phyloP scores from a whole-genome alignment of 192 early-diverging fungal species.

The Coemansia sp. region DNA sequence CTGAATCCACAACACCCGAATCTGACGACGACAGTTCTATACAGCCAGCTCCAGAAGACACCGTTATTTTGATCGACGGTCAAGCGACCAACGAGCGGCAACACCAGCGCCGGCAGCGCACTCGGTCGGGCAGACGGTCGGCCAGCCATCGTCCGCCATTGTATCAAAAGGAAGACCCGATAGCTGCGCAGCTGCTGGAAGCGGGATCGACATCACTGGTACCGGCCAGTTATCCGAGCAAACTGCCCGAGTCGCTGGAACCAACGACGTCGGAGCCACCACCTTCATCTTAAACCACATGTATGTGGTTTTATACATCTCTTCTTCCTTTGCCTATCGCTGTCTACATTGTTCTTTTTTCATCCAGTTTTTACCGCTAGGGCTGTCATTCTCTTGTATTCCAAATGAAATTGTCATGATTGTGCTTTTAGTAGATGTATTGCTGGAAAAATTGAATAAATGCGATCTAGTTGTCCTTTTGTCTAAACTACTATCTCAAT shows the following conservation, averaged over 20 bases:
- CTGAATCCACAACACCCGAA: conserved; percentile 2
- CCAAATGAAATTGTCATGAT: no score
- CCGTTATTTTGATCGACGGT: conserved; percentile 24
- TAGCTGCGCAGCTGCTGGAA: conserved; percentile 46
- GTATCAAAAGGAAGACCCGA: conserved; percentile 49
- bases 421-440: no score
- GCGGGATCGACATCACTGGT: conserved; percentile 46
- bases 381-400: no score
- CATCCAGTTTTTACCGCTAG: not conserved
- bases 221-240: conserved; percentile 35
- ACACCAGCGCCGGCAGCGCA: conserved; percentile 2
- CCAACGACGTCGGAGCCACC: conserved; percentile 10
- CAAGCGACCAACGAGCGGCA: not conserved
- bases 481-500: no score
- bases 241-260: conserved; percentile 26
- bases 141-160: conserved; percentile 28
- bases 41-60: conserved; percentile 10
- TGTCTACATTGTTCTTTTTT: conserved; percentile 2
- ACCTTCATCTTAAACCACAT: not conserved
- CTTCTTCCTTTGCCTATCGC: not conserved
- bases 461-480: no score
- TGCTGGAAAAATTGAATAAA: no score
- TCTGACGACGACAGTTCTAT: conserved; percentile 18
- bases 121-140: conserved; percentile 14
- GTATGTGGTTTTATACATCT: not conserved